Evolutionary conservation across 257 asterid species (phyloP).

Genomic region (Penstemon davidsonii): DNA sequence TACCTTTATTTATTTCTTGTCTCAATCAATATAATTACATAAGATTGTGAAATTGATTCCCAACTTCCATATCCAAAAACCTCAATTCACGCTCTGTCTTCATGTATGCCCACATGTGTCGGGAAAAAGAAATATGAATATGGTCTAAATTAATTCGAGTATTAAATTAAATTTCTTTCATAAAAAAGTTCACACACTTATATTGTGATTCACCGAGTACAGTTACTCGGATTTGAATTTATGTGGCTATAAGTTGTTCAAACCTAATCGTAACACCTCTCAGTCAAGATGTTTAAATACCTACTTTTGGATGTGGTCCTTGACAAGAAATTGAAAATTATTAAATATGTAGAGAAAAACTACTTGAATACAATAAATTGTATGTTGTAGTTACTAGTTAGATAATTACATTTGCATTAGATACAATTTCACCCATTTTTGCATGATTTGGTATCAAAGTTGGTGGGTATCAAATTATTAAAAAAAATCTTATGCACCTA

Average conservation of each 20-base stretch:
- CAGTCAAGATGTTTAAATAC: constrained; percentile 28
- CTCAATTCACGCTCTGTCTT: constrained; percentile 39
- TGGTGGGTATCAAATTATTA: constrained; percentile 1
- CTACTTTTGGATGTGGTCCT: constrained; percentile 33
- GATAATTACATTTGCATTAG: constrained; percentile 15
- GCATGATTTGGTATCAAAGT: neutral
- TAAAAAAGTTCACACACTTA: constrained; percentile 15
- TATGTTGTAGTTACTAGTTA: constrained; percentile 4
- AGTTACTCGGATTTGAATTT: too few species aligned
- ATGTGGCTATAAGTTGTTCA: constrained; percentile 19
- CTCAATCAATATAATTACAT: constrained; percentile 40
- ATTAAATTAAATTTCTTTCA: neutral
- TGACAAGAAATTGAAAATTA: constrained; percentile 13
- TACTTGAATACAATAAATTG: neutral
- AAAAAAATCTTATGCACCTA: constrained; percentile 2
- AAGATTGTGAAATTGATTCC: constrained; percentile 33
- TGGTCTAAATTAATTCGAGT: neutral
- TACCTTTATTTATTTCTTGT: constrained; percentile 43
- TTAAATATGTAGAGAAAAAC: neutral
- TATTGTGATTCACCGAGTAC: too few species aligned
- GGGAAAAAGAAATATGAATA: neutral
- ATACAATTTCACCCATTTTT: constrained; percentile 24
- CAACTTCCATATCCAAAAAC: constrained; percentile 42
- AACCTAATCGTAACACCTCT: constrained; percentile 21
- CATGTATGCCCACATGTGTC: constrained; percentile 24